Conservation (phyloP, 1,284 basidiomycete genomes). For the Puccinia horiana region DNA sequence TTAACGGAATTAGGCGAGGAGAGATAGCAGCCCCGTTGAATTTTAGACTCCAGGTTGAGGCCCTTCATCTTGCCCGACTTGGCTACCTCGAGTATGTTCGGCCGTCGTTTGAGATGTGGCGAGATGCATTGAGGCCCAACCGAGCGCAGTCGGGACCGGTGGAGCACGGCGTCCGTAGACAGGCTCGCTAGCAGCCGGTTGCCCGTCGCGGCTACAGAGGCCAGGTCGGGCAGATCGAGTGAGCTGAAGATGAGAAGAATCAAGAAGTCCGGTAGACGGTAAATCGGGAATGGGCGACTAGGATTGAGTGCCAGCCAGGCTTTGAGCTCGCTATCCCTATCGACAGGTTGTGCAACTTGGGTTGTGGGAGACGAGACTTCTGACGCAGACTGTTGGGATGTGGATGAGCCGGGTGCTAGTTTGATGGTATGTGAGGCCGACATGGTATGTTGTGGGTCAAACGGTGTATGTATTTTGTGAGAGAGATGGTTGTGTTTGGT, state of each 20-base stretch:
- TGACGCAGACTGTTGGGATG: neutral
- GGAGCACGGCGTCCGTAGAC: slow-evolving; percentile 15
- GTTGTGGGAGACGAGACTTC: neutral
- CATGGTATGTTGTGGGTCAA: neutral
- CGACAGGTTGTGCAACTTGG: neutral
- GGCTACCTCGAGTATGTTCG: slow-evolving; percentile 18
- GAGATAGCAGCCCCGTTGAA: slow-evolving; percentile 25
- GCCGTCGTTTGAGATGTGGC: slow-evolving; percentile 14
- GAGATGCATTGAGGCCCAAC: neutral
- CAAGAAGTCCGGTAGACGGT: neutral
- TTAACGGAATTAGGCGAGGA: slow-evolving; percentile 17
- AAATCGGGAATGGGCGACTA: slow-evolving; percentile 10
- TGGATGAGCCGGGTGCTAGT: neutral
- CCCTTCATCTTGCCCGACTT: slow-evolving; percentile 17
- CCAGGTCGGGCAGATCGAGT: slow-evolving; percentile 24
- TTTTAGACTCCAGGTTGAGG: slow-evolving; percentile 14
- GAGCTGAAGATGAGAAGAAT: slow-evolving; percentile 31
- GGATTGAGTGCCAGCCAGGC: slow-evolving; percentile 37
- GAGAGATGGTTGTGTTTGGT: neutral
- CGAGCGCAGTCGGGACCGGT: neutral
- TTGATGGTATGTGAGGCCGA: neutral
- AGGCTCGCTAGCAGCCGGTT: neutral
- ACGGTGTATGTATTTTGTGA: neutral
- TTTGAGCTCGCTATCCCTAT: slow-evolving; percentile 16
- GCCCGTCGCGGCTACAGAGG: neutral